A percentile compares a stretch with the other conserved stretches of the same genome.
phyloP scores from a whole-genome alignment of 2,329 filamentous ascomycete genomes.

The Xylariaceae sp. region DNA sequence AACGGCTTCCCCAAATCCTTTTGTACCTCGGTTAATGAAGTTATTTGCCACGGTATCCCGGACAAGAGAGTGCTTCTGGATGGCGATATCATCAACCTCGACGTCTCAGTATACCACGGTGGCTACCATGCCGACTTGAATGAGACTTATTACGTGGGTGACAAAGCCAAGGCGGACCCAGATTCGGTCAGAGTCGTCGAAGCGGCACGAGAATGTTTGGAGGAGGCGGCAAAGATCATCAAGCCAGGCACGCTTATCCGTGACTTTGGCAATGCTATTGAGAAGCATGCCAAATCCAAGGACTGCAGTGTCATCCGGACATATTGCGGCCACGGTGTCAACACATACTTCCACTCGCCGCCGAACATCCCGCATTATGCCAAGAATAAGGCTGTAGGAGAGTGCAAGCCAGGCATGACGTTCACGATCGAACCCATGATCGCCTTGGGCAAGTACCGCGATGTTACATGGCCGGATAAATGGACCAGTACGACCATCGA shows the following conservation, averaged over 20 bases:
- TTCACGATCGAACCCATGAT: constrained; percentile 99
- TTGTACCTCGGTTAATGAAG: constrained; percentile 93
- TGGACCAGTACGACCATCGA: constrained; percentile 96
- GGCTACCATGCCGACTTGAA: constrained; percentile 96
- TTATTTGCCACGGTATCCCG: constrained; percentile 97
- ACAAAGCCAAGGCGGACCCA: constrained; percentile 74
- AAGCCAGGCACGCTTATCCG: constrained; percentile 91
- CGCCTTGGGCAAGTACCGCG: constrained; percentile 79
- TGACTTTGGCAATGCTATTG: constrained; percentile 90
- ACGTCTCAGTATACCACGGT: constrained; percentile 88
- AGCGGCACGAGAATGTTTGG: constrained; percentile 78
- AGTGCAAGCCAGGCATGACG: constrained; percentile 93
- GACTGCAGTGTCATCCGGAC: constrained; percentile 89
- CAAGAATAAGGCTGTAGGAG: constrained; percentile 95
- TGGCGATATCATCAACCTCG: constrained; percentile 95
- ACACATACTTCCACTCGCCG: constrained; percentile 85
- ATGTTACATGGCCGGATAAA: constrained; percentile 97
- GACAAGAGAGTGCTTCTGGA: constrained; percentile 82
- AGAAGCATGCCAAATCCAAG: constrained; percentile 83
- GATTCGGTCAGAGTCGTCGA: constrained; percentile 89
- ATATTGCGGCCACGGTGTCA: constrained; percentile 95
- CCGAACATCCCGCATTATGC: constrained; percentile 96
- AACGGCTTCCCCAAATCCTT: constrained; percentile 96
- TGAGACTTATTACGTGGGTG: constrained; percentile 97
- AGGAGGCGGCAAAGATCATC: constrained; percentile 84